Conservation (phyloP, 2,329 filamentous ascomycete genomes). For the Fusarium robinianum region DNA sequence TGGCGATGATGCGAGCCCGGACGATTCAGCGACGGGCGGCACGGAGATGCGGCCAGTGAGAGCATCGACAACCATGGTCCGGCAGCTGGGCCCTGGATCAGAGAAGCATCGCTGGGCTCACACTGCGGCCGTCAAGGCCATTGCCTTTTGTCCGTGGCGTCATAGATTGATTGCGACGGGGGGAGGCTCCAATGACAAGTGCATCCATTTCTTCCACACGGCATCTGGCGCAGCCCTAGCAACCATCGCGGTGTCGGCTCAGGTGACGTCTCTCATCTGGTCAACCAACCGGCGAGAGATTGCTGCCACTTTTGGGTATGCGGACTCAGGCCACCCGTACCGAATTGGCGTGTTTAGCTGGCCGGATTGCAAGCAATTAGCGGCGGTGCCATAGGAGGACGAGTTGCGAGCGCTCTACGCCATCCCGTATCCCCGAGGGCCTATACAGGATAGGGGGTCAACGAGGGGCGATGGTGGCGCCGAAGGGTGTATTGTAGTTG, state of each 20-base stretch:
- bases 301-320: constrained; percentile 90
- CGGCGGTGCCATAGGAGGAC: constrained; percentile 81
- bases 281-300: constrained; percentile 85
- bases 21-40: no score
- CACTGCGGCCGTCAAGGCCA: constrained; percentile 90
- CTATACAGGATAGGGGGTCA: constrained; percentile 37
- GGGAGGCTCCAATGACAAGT: constrained; percentile 90
- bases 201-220: constrained; percentile 95
- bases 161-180: constrained; percentile 85
- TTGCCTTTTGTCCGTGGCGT: constrained; percentile 96
- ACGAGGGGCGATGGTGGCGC: constrained; percentile 32
- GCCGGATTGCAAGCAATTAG: constrained; percentile 87
- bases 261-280: constrained; percentile 94
- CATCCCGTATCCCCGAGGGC: constrained; percentile 73
- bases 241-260: constrained; percentile 88
- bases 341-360: constrained; percentile 93
- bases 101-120: constrained; percentile 78
- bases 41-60: constrained; percentile 39
- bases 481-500: constrained; percentile 78
- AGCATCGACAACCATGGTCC: constrained; percentile 43
- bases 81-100: constrained; percentile 56
- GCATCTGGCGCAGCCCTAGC: constrained; percentile 81
- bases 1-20: neutral
- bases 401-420: constrained; percentile 83
- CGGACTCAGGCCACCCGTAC: constrained; percentile 85